Conservation (phyloP, 352 stramenopile species). For the Phytophthora hybrid region DNA sequence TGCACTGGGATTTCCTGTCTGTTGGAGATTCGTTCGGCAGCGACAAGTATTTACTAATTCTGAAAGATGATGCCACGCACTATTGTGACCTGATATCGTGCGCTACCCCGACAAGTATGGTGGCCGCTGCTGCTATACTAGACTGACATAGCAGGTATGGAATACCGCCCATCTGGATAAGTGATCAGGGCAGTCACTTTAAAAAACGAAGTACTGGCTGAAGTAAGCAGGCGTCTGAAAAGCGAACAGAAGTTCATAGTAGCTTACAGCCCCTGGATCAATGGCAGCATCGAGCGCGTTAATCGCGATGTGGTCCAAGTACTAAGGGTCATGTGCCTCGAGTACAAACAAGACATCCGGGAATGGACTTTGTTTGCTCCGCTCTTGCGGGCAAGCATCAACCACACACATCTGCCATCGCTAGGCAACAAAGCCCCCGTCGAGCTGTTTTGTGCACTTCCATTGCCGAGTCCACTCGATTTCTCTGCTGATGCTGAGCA, state of each 20-base stretch:
- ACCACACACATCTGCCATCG: conserved; percentile 35
- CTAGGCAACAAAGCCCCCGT: conserved; percentile 27
- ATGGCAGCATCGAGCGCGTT: neutral
- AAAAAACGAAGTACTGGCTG: neutral
- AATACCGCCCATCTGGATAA: neutral
- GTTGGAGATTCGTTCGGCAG: neutral
- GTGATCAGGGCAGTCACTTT: neutral
- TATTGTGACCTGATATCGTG: conserved; percentile 37
- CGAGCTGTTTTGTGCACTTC: conserved; percentile 29
- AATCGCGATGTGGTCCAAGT: neutral
- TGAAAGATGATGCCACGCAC: conserved; percentile 5
- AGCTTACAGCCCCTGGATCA: neutral
- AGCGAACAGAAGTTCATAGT: neutral
- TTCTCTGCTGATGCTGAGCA: conserved; percentile 7
- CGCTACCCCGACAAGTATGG: conserved; percentile 15
- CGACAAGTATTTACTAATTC: neutral
- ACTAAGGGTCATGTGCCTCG: neutral
- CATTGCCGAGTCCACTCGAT: neutral
- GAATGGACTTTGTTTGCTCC: conserved; percentile 30
- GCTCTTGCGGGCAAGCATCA: conserved; percentile 32
- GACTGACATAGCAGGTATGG: neutral
- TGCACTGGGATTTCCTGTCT: neutral
- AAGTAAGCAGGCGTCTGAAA: neutral
- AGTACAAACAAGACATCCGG: neutral
- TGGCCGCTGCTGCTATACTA: conserved; percentile 27